These are phyloP conservation scores for Eremomyces bilateralis DNA, from an alignment of 495 filamentous ascomycete species.

Conservation along the genomic window DNA sequence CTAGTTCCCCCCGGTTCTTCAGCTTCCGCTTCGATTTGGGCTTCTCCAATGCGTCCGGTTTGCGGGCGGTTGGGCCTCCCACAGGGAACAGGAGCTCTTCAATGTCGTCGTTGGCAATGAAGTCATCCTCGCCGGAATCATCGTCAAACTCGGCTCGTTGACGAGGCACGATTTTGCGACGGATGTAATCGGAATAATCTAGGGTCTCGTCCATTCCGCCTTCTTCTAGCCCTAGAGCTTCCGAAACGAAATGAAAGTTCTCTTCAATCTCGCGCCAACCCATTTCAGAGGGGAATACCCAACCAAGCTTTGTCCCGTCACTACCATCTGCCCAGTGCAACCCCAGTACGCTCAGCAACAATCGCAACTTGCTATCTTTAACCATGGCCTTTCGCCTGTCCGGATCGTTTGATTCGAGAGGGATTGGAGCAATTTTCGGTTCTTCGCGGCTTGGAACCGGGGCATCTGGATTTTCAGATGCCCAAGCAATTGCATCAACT, in stretches of 20 bases:
- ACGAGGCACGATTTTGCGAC: no score
- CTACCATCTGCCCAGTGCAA: slow-evolving; percentile 43
- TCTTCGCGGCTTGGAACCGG: no score
- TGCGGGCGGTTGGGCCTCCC: slow-evolving; percentile 35
- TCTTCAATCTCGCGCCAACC: slow-evolving; percentile 40
- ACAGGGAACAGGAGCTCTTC: slow-evolving; percentile 45
- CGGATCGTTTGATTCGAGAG: slow-evolving; percentile 47
- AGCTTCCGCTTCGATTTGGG: slow-evolving; percentile 32
- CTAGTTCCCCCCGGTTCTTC: slow-evolving; percentile 18
- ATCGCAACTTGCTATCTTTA: slow-evolving; percentile 72
- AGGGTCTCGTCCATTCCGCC: no score
- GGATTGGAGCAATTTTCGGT: no score
- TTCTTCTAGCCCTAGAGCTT: no score
- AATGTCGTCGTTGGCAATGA: slow-evolving; percentile 18
- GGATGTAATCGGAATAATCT: no score
- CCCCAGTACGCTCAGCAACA: slow-evolving; percentile 59
- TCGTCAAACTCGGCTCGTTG: no score
- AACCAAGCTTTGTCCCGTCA: slow-evolving; percentile 53
- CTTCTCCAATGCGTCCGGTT: slow-evolving; percentile 26
- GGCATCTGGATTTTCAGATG: slow-evolving; percentile 19
- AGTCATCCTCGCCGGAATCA: no score
- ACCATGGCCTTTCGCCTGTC: slow-evolving; percentile 52
- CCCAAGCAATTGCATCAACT: slow-evolving; percentile 5
- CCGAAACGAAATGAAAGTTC: slow-evolving; percentile 38
- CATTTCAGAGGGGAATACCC: slow-evolving; percentile 53